phyloP scores from a whole-genome alignment of 768 basidiomycete species.

The Suillus luteus region DNA sequence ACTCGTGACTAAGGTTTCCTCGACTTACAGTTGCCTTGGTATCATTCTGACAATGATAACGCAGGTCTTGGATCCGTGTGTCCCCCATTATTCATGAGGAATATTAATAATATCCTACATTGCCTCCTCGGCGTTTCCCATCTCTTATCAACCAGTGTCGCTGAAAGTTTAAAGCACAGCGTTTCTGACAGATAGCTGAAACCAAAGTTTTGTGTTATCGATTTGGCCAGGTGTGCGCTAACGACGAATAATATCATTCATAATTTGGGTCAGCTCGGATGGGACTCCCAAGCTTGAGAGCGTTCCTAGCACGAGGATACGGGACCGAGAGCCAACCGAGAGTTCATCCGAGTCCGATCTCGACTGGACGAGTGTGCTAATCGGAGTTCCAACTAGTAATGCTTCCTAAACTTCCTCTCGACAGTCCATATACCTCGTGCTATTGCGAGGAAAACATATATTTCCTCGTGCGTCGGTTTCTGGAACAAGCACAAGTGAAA shows the following conservation, averaged over 20 bases:
- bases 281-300: background rate
- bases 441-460: constrained; percentile 81
- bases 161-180: background rate
- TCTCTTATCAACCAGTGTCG: constrained; percentile 1
- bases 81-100: background rate
- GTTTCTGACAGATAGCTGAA: background rate
- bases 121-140: constrained; percentile 5
- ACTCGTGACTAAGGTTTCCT: background rate
- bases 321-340: background rate
- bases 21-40: background rate
- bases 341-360: background rate
- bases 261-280: background rate
- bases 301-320: background rate
- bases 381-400: constrained; percentile 29
- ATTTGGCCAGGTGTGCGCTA: background rate
- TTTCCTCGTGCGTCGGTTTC: constrained; percentile 51
- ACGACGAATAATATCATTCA: background rate
- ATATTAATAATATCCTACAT: constrained; percentile 4
- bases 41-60: background rate
- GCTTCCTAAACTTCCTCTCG: constrained; percentile 19
- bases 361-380: background rate
- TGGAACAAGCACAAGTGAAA: constrained; percentile 27
- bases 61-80: constrained; percentile 7
- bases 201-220: background rate
- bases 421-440: constrained; percentile 53